Evolutionary conservation across 2,329 filamentous ascomycete genomes (phyloP).

Genomic region (Venturia carpophila): DNA sequence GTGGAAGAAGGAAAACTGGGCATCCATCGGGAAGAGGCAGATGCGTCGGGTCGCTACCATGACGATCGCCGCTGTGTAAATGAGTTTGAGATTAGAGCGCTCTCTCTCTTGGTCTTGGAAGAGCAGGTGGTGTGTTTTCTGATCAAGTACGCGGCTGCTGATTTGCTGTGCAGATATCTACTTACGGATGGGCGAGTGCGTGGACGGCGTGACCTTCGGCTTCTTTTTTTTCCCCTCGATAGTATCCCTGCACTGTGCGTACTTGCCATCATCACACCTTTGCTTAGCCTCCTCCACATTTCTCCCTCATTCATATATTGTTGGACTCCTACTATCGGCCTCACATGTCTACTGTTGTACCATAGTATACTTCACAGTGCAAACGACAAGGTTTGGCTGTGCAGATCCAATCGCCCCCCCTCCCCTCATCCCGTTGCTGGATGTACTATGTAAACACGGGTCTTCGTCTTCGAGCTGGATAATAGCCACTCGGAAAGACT

Average conservation of each 20-base stretch:
- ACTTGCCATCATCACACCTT: not conserved
- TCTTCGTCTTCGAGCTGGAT: too few relatives aligned
- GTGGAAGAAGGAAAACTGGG: not conserved
- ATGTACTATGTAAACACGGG: too few relatives aligned
- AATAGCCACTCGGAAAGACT: too few relatives aligned
- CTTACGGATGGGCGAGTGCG: not conserved
- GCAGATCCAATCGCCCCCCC: too few relatives aligned
- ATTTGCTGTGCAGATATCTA: not conserved
- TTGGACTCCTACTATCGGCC: too few relatives aligned
- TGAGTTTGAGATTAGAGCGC: not conserved
- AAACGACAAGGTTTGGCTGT: too few relatives aligned
- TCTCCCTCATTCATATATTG: not conserved
- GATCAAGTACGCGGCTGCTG: not conserved
- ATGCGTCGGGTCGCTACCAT: too few relatives aligned
- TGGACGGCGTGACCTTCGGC: not conserved
- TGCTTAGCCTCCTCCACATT: not conserved
- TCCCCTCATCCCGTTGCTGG: too few relatives aligned
- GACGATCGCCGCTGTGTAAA: not conserved
- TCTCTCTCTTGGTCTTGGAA: too few relatives aligned
- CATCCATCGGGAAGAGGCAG: not conserved
- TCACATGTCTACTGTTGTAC: too few relatives aligned
- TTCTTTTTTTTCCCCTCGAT: not conserved
- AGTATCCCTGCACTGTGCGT: not conserved
- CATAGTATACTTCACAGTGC: too few relatives aligned
- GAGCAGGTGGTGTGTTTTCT: too few relatives aligned